Percentiles rank a stretch among this genome's conserved stretches.
Conservation (phyloP, 2,329 filamentous ascomycete genomes). For the Didymellaceae sp. region DNA sequence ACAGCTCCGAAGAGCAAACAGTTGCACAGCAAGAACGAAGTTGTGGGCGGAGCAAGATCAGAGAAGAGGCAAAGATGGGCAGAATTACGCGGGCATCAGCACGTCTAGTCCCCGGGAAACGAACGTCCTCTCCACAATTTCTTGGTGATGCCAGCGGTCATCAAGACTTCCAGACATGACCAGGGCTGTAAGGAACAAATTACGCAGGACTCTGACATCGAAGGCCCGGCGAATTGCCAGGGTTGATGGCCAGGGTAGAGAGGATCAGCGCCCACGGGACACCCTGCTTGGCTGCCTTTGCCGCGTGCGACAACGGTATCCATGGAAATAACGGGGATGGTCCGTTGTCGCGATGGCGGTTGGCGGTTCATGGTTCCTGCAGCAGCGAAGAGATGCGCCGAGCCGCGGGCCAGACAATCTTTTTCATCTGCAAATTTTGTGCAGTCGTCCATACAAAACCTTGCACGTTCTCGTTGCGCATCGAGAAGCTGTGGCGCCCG, state of each 20-base stretch:
- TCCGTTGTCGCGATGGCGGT: conserved; percentile 10
- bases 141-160: conserved; percentile 36
- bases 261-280: conserved; percentile 18
- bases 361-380: conserved; percentile 10
- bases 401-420: conserved; percentile 1
- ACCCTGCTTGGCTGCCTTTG: conserved; percentile 30
- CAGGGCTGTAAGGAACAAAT: conserved; percentile 45
- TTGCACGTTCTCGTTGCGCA: neutral
- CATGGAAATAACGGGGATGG: conserved; percentile 30
- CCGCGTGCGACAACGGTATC: conserved; percentile 33
- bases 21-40: conserved; percentile 25
- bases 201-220: conserved; percentile 37
- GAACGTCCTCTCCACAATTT: conserved; percentile 35
- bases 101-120: conserved; percentile 32
- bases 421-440: neutral
- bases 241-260: conserved; percentile 17
- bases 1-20: conserved; percentile 49
- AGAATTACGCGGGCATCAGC: conserved; percentile 30
- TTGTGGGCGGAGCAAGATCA: conserved; percentile 26
- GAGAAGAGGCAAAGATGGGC: conserved; percentile 27
- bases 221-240: conserved; percentile 13
- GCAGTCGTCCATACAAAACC: neutral
- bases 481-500: neutral
- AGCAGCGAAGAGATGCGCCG: conserved; percentile 4
- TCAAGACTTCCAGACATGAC: conserved; percentile 33